phyloP scores from a whole-genome alignment of 805 yeast species.

The Candida railenensis region DNA sequence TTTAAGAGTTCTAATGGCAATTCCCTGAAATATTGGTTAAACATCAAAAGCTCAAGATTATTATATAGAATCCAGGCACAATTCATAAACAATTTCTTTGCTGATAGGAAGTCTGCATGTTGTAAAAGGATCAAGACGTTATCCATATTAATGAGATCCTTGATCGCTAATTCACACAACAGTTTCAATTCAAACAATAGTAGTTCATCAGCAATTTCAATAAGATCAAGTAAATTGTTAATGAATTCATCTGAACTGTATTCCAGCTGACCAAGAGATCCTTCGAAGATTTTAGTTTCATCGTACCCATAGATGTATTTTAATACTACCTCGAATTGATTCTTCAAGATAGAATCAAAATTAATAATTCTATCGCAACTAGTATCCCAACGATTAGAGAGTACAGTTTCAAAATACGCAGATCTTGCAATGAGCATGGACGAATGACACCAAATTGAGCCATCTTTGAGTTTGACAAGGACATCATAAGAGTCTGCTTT shows the following conservation, averaged over 20 bases:
- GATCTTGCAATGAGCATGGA: constrained; percentile 55
- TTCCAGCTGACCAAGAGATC: constrained; percentile 10
- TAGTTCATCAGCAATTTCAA: constrained; percentile 63
- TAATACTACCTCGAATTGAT: constrained; percentile 50
- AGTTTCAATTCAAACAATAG: constrained; percentile 58
- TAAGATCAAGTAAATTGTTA: constrained; percentile 53
- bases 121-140: constrained; percentile 57
- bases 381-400: constrained; percentile 54
- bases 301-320: constrained; percentile 57
- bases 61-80: constrained; percentile 68
- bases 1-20: constrained; percentile 24
- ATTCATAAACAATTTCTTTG: constrained; percentile 54
- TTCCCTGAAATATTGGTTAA: constrained; percentile 37
- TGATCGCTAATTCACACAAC: constrained; percentile 58
- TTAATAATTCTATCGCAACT: constrained; percentile 23
- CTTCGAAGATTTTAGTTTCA: constrained; percentile 39
- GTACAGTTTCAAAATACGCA: constrained; percentile 59
- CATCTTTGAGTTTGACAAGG: constrained; percentile 45
- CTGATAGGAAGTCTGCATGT: constrained; percentile 52
- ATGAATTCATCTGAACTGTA: constrained; percentile 42
- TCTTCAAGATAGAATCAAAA: constrained; percentile 41
- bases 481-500: constrained; percentile 35
- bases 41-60: constrained; percentile 61
- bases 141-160: constrained; percentile 55
- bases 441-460: constrained; percentile 47